Percentiles rank a stretch among this genome's conserved stretches.
These are phyloP conservation scores for Eutrema yunnanense DNA, from an alignment of 345 rosid species.

Conservation along the genomic window DNA sequence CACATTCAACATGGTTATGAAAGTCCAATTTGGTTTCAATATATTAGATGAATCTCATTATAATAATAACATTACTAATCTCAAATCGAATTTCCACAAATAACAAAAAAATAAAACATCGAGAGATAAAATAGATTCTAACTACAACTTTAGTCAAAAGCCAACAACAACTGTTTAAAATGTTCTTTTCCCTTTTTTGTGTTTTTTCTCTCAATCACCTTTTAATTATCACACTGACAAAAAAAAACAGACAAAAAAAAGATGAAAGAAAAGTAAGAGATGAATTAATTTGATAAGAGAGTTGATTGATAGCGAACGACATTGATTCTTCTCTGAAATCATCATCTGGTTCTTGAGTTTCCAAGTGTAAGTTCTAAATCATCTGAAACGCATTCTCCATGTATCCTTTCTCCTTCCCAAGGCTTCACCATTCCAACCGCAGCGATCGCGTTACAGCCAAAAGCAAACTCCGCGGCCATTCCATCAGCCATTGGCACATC, in stretches of 20 bases:
- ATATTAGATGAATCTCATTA: neutral
- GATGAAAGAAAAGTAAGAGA: neutral
- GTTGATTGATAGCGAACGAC: conserved; percentile 7
- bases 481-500: conserved; percentile 90
- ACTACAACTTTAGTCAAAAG: conserved; percentile 13
- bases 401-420: conserved; percentile 99
- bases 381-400: conserved; percentile 82
- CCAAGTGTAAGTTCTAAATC: conserved; percentile 99
- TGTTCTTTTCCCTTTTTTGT: neutral
- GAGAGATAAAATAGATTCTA: conserved; percentile 4
- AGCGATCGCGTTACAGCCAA: conserved; percentile 43
- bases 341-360: conserved; percentile 67
- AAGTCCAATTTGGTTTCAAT: conserved; percentile 7
- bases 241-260: neutral
- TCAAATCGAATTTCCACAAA: conserved; percentile 6
- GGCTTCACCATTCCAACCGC: conserved; percentile 76
- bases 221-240: conserved; percentile 14
- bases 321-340: neutral
- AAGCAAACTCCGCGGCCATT: conserved; percentile 87
- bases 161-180: neutral
- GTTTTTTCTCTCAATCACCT: conserved; percentile 9
- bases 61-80: neutral
- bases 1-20: neutral
- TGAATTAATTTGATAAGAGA: conserved; percentile 5
- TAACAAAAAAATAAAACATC: neutral